Conservation (phyloP, 2,329 filamentous ascomycete genomes). For the Curvularia verruculosa region DNA sequence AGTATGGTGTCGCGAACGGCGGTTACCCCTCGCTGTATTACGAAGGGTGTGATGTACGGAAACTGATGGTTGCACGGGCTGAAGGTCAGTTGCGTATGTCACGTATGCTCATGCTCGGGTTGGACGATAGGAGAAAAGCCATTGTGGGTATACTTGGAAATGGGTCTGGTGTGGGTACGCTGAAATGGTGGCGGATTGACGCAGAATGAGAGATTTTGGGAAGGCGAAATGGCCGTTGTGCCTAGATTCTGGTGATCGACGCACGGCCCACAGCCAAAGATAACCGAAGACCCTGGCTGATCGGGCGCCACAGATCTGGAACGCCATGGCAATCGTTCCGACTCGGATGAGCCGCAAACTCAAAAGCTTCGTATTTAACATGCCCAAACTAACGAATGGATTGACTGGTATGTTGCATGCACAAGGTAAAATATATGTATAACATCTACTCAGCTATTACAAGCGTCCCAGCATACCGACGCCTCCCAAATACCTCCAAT, state of each 20-base stretch:
- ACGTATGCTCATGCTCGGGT: constrained; percentile 33
- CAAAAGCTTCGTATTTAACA: too few relatives aligned
- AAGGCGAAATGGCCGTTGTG: constrained; percentile 3
- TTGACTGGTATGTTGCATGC: neutral
- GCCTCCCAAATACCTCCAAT: too few relatives aligned
- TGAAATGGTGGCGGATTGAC: constrained; percentile 8
- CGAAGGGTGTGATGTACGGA: constrained; percentile 1
- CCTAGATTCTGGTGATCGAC: constrained; percentile 6
- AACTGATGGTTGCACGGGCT: constrained; percentile 13
- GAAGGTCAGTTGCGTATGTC: constrained; percentile 42
- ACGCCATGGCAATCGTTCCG: neutral
- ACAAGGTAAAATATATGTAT: neutral
- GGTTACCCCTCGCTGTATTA: constrained; percentile 2
- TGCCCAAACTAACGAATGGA: neutral
- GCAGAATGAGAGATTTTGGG: constrained; percentile 9
- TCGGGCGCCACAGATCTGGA: neutral
- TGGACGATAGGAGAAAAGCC: constrained; percentile 37
- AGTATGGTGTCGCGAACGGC: constrained; percentile 2
- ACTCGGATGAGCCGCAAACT: neutral
- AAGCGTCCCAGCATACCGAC: neutral
- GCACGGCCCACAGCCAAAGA: constrained; percentile 1
- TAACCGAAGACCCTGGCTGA: constrained; percentile 7
- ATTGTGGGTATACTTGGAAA: constrained; percentile 24
- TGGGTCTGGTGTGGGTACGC: constrained; percentile 7
- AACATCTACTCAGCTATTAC: neutral